Evolutionary conservation across 441 rosid genomes (phyloP), one percentile per base, ranked within the genome.

Genomic region (Mallotus japonicus): DNA sequence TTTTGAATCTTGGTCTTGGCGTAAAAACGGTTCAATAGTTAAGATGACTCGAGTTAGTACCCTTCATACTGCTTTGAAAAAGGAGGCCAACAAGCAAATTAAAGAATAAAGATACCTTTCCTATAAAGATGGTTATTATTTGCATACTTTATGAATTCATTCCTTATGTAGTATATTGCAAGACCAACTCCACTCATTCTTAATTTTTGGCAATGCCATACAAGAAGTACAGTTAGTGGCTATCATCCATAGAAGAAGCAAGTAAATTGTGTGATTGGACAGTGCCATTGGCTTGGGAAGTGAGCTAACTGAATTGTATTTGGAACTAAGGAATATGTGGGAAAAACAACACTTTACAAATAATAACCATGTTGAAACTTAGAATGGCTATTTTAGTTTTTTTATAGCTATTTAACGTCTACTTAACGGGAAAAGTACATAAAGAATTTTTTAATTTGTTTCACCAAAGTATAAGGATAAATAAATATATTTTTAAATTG

Each of bases 1-100:
- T 14, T 82, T 96, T 1, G 95, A 92, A 75, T 89, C 99, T 15
- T 92, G 98, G 98, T 78, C 88, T 13, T 91, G 98, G 99, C 84
- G 82, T 65, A 95, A 85, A 69, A 87, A 85, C 34, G 53, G 63
- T 1, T 76, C 78, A 78, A 73, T 73, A 55, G 67, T 85, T n/a
- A 87, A 84, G 65, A 11, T 70, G 69, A 78, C 81, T 66, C 32
- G 58, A 54, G 28, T 76, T 84, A 76, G 83, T 12, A 72, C 20
- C 9, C 1, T 65, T 46, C 22, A 17, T 56, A 16, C 61, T 22
- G 63, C 2, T 20, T 67, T 62, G 56, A 66, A 75, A 50, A 65
- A 62, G 62, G 75, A 67, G 60, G 66, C 69, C 34, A 44, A 55
- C 55, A 16, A 2, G 37, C 47, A 65, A 57, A 44, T 46, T 32